Conservation (phyloP, 345 rosid genomes). For the Euphorbia tirucalli region DNA sequence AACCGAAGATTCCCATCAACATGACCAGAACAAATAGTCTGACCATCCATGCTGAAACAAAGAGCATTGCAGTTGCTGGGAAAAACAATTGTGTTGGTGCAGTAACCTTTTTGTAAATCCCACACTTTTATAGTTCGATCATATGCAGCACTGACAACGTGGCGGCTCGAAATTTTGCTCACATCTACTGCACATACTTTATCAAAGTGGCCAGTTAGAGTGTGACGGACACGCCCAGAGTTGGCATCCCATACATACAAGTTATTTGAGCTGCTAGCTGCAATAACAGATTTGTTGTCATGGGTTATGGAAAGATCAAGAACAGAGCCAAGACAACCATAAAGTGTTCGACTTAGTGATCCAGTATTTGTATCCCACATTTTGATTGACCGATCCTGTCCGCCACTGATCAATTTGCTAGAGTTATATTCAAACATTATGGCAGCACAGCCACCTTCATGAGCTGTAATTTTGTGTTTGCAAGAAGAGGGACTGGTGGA, state of each 20-base stretch:
- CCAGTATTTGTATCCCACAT: slow-evolving; percentile 89
- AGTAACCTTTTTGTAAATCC: slow-evolving; percentile 96
- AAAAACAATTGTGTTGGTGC: slow-evolving; percentile 84
- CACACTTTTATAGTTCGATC: slow-evolving; percentile 95
- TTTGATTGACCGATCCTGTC: slow-evolving; percentile 80
- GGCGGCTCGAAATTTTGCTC: slow-evolving; percentile 81
- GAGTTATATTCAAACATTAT: slow-evolving; percentile 77
- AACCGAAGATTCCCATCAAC: slow-evolving; percentile 90
- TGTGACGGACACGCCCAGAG: slow-evolving; percentile 77
- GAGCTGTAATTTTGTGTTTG: slow-evolving; percentile 75
- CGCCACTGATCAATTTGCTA: slow-evolving; percentile 72
- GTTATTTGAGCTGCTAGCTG: slow-evolving; percentile 96
- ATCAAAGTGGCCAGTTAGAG: slow-evolving; percentile 83
- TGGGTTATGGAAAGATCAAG: slow-evolving; percentile 81
- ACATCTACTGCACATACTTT: slow-evolving; percentile 95
- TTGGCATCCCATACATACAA: slow-evolving; percentile 83
- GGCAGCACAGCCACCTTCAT: slow-evolving; percentile 93
- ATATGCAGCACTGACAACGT: slow-evolving; percentile 87
- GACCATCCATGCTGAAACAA: slow-evolving; percentile 81
- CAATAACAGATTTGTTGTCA: slow-evolving; percentile 77
- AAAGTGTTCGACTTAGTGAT: slow-evolving; percentile 53
- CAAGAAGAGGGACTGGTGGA: slow-evolving; percentile 70
- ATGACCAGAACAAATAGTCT: slow-evolving; percentile 91
- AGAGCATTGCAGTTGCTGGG: slow-evolving; percentile 88
- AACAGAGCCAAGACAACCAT: slow-evolving; percentile 85